Base-by-base conservation (phyloP, 2,329 filamentous ascomycete genomes). In the Nothophaeocryptopus gaeumannii region DNA sequence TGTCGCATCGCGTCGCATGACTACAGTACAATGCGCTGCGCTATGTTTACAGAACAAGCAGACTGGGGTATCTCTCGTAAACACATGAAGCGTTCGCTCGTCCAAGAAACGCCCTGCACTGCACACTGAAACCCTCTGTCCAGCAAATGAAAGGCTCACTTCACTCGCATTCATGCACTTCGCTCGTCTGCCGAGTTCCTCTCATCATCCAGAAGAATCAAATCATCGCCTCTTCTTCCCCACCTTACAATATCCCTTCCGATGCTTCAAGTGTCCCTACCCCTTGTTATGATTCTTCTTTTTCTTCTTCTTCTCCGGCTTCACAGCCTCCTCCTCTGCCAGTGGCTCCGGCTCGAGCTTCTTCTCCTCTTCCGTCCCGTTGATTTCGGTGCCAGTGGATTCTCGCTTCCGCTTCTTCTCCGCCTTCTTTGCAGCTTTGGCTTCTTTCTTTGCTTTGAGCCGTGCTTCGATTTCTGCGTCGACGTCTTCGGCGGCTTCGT, bases 291-390 rank as follows among this genome's bases (percentile, higher is more conserved):
- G 36, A 20, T 42, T 43, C 15, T 34, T 16, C 42, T 49, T 54
- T 38, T 49, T 44, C 14, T 50, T 49, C 54, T 56, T 56, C 42
- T 54, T 56, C 37, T 47, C 34, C 2, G 47, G 54, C 36, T 56
- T 51, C 13, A 29, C 44, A 8, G 33, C 51, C 15, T 48, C 20
- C 26, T 31, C 37, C 16, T 29, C 46, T 13, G 31, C 34, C 20
- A 26, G 37, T 8, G 42, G 41, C 58, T 80, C 83, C 51, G 80
- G 80, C 2, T 79, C 82, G 0, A 80, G 80, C 41, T 75, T 85
- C 52, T 42, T 48, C 51, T 58, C 56, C 44, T 53, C 50, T n/a
- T 52, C 45, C 3, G 53, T 52, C 16, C 43, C 46, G 59, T 95
- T 85, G 1, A 89, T 86, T 12, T 91, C 71, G 2, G 78, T 65